phyloP scores from a whole-genome alignment of 1,284 basidiomycete genomes.

The Moesziomyces aphidis region DNA sequence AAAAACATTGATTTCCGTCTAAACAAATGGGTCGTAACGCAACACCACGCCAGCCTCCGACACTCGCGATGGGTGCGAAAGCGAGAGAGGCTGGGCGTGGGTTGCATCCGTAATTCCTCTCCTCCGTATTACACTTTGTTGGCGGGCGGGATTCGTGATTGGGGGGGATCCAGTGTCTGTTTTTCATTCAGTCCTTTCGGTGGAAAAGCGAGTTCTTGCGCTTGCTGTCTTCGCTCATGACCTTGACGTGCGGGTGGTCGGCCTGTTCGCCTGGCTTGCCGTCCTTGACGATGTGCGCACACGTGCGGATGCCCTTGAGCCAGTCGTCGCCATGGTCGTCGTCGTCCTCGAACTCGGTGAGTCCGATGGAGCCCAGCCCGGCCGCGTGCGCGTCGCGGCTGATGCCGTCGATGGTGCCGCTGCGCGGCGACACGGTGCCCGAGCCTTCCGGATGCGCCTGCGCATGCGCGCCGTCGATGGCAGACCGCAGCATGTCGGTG shows the following conservation, averaged over 20 bases:
- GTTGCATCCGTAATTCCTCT: background rate
- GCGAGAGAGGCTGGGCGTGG: too few relatives aligned
- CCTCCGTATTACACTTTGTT: slow-evolving; percentile 2
- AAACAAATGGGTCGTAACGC: too few relatives aligned
- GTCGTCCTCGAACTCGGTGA: slow-evolving; percentile 65
- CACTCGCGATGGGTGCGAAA: too few relatives aligned
- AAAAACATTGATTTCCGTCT: too few relatives aligned
- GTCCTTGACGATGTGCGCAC: slow-evolving; percentile 57
- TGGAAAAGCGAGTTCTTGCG: slow-evolving; percentile 61
- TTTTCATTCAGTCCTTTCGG: slow-evolving; percentile 42
- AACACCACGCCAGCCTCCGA: too few relatives aligned
- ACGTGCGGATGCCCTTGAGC: slow-evolving; percentile 67
- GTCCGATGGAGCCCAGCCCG: slow-evolving; percentile 42
- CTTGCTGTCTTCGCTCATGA: slow-evolving; percentile 58
- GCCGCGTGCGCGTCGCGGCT: slow-evolving; percentile 44
- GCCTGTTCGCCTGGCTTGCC: slow-evolving; percentile 52
- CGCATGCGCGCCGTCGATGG: slow-evolving; percentile 33
- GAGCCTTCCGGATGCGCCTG: slow-evolving; percentile 21
- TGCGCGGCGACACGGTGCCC: slow-evolving; percentile 29
- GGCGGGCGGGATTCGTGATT: too few relatives aligned
- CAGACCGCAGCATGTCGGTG: slow-evolving; percentile 47
- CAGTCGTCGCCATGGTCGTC: slow-evolving; percentile 69
- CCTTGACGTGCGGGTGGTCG: slow-evolving; percentile 64
- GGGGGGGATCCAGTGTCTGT: too few relatives aligned
- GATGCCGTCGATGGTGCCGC: slow-evolving; percentile 24